phyloP scores from a whole-genome alignment of 2,329 filamentous ascomycete species.

The Cladosporium sphaerospermum region DNA sequence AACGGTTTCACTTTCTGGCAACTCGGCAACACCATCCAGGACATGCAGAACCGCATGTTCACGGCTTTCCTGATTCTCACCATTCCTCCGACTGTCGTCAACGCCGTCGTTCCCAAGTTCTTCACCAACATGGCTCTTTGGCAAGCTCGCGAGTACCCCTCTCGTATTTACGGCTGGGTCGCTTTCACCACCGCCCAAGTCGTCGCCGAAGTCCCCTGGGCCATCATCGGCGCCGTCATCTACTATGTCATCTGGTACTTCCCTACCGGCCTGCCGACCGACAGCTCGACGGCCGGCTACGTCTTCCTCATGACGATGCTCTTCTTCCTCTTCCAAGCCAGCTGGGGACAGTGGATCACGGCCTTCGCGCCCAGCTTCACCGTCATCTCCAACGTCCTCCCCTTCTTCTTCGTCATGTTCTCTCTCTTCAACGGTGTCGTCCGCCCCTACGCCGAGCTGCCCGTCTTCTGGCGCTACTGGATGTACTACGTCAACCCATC shows the following conservation, averaged over 20 bases:
- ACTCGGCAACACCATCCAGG: slow-evolving; percentile 57
- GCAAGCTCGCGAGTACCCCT: slow-evolving; percentile 67
- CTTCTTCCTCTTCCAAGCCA: slow-evolving; percentile 68
- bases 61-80: slow-evolving; percentile 54
- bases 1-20: slow-evolving; percentile 75
- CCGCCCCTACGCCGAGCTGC: slow-evolving; percentile 57
- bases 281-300: slow-evolving; percentile 63
- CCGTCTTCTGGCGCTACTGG: slow-evolving; percentile 69
- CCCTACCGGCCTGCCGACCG: slow-evolving; percentile 61
- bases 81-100: slow-evolving; percentile 65
- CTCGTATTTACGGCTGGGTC: slow-evolving; percentile 69
- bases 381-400: slow-evolving; percentile 67
- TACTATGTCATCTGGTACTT: slow-evolving; percentile 77
- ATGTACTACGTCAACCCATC: slow-evolving; percentile 63
- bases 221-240: slow-evolving; percentile 57
- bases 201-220: slow-evolving; percentile 64
- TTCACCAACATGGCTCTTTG: slow-evolving; percentile 66
- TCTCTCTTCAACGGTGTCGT: slow-evolving; percentile 72
- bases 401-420: slow-evolving; percentile 77
- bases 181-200: slow-evolving; percentile 70
- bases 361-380: slow-evolving; percentile 75
- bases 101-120: slow-evolving; percentile 71
- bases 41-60: slow-evolving; percentile 75
- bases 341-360: slow-evolving; percentile 79
- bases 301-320: slow-evolving; percentile 72